Evolutionary conservation across 140 eudicot species (phyloP), one percentile per base, ranked within the genome.

Genomic region (Bidens hawaiensis): DNA sequence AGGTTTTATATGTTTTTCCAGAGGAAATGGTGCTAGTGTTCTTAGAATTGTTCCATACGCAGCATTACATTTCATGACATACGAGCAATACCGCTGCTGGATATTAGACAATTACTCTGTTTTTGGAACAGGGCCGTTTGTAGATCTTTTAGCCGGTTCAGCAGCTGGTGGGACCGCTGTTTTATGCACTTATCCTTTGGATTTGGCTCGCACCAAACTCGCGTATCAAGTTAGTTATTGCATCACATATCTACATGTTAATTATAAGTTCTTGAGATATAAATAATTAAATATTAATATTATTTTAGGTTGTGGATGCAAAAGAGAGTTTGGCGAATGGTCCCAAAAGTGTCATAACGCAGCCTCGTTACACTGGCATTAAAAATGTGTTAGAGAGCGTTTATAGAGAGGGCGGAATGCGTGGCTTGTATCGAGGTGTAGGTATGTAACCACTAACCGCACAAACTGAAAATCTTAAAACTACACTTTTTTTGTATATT

Each of bases 11-110:
- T 66, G 9, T 49, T 67, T 34, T 65, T 64, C 4, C 58, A 91
- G 98, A 76, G 98, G 98, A 65, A 91, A 91, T 74, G 98, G 98
- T 60, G 98, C 98, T n/a, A 91, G 98, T 24, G 88, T 87, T 50
- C 77, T 91, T 50, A 76, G 91, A n/a, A 91, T 91, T 46, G 79
- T 91, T 27, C 98, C 96, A 7, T 91, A 91, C 72, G 90, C 94
- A 0, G 94, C 98, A 28, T 68, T 91, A 23, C 94, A 84, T 78
- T 91, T 76, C 85, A 91, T 91, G 98, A 71, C 98, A n/a, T 91
- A 91, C 12, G 98, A 91, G 86, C 90, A 71, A 73, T 91, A 91
- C 68, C 78, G 88, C 52, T 45, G 75, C 17, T 87, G 84, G 85
- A 76, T 91, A 17, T 57, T 81, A 71, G 82, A 82, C 62, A 91